phyloP scores from a whole-genome alignment of 495 filamentous ascomycete species.

The Penicillium subrubescens region DNA sequence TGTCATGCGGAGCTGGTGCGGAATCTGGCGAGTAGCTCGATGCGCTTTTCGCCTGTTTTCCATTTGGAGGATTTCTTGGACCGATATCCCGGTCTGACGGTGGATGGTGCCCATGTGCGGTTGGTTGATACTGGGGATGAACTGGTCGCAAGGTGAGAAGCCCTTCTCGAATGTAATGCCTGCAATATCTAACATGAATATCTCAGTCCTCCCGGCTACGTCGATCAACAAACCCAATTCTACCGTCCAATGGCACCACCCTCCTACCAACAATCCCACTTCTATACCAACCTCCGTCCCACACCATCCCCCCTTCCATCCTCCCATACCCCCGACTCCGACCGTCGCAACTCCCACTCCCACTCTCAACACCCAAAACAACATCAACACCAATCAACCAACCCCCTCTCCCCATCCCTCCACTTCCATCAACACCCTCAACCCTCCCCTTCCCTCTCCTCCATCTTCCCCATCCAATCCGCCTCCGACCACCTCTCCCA shows the following conservation, averaged over 20 bases:
- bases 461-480: conserved; percentile 32
- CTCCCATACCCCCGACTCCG: conserved; percentile 17
- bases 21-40: conserved; percentile 62
- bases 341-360: conserved; percentile 16
- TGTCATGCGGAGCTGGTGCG: conserved; percentile 76
- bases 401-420: conserved; percentile 21
- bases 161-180: background rate
- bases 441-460: conserved; percentile 21
- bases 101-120: conserved; percentile 58
- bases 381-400: background rate
- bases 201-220: conserved; percentile 6
- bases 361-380: conserved; percentile 5
- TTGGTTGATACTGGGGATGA: conserved; percentile 57
- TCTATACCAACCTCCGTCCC: conserved; percentile 15
- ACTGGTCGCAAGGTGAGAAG: conserved; percentile 46
- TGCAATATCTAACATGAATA: background rate
- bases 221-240: conserved; percentile 26
- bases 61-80: conserved; percentile 87
- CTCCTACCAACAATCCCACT: conserved; percentile 15
- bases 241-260: conserved; percentile 24
- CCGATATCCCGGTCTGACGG: conserved; percentile 60
- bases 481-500: conserved; percentile 13
- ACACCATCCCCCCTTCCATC: conserved; percentile 17
- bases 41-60: conserved; percentile 75
- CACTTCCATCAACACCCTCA: conserved; percentile 24